A percentile compares a stretch with the other conserved stretches of the same genome.
These are phyloP conservation scores for Kwoniella sp. DNA, from an alignment of 768 basidiomycete species.

Conservation along the genomic window DNA sequence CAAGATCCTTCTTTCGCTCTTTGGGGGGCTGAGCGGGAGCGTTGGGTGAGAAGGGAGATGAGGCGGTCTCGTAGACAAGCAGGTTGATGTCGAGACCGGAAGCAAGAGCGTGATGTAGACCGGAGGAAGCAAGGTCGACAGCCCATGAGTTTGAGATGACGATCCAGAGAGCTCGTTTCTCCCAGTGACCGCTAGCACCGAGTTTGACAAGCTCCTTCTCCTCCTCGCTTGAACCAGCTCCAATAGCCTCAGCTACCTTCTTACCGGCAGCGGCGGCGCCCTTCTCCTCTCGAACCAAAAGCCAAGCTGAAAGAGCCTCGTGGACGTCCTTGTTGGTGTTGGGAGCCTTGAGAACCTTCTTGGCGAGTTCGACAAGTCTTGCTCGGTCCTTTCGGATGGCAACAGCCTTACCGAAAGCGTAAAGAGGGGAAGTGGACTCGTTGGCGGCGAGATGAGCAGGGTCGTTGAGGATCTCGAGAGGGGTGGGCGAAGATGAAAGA, in stretches of 20 bases:
- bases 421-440: slow-evolving; percentile 92
- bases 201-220: slow-evolving; percentile 63
- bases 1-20: slow-evolving; percentile 91
- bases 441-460: slow-evolving; percentile 67
- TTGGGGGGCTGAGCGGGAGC: slow-evolving; percentile 51
- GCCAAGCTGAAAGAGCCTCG: slow-evolving; percentile 72
- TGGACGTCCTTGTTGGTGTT: slow-evolving; percentile 64
- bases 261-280: slow-evolving; percentile 62
- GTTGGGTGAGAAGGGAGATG: slow-evolving; percentile 75
- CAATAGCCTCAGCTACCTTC: slow-evolving; percentile 64
- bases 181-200: slow-evolving; percentile 64
- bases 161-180: slow-evolving; percentile 83
- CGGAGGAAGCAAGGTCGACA: slow-evolving; percentile 92
- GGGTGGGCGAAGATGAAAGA: slow-evolving; percentile 71
- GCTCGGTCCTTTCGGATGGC: slow-evolving; percentile 76
- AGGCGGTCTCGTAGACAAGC: slow-evolving; percentile 87
- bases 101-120: slow-evolving; percentile 89
- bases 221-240: slow-evolving; percentile 59
- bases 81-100: slow-evolving; percentile 91
- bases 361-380: slow-evolving; percentile 67
- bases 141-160: slow-evolving; percentile 98
- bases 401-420: slow-evolving; percentile 85
- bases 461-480: slow-evolving; percentile 78
- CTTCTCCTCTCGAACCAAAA: slow-evolving; percentile 70
- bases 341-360: slow-evolving; percentile 64